These are phyloP conservation scores for Exophiala phaeomuriformis DNA, from an alignment of 2,329 filamentous ascomycete genomes.

Conservation along the genomic window DNA sequence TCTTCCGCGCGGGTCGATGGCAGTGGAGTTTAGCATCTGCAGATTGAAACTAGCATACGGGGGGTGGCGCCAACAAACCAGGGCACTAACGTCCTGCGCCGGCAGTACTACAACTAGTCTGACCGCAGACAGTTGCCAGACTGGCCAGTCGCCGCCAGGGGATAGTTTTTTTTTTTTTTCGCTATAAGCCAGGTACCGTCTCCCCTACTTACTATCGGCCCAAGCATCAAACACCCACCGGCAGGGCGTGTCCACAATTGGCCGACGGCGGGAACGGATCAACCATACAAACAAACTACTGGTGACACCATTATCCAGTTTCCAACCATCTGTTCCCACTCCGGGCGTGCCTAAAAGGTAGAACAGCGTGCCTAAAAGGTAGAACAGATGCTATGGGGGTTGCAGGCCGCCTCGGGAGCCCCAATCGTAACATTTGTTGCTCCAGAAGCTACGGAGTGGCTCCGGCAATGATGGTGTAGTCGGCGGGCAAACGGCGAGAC, in stretches of 20 bases:
- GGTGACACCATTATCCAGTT: not conserved
- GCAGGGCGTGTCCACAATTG: slow-evolving; percentile 3
- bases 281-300: not conserved
- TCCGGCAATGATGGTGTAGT: too few species aligned
- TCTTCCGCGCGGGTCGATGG: too few species aligned
- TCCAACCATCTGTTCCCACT: not conserved
- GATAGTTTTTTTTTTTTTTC: not conserved
- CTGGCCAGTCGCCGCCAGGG: not conserved
- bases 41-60: not conserved
- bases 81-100: too few species aligned
- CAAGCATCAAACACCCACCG: not conserved
- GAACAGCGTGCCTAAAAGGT: not conserved
- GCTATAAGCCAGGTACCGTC: too few species aligned
- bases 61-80: not conserved
- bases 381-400: not conserved
- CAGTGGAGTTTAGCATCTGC: not conserved
- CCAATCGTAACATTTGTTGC: too few species aligned
- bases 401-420: too few species aligned
- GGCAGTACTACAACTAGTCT: too few species aligned
- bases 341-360: not conserved
- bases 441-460: too few species aligned
- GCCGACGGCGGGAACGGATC: not conserved
- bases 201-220: too few species aligned
- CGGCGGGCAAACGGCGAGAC: too few species aligned
- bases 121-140: too few species aligned